phyloP scores from a whole-genome alignment of 345 rosid genomes.

The Rhodamnia rubescens region DNA sequence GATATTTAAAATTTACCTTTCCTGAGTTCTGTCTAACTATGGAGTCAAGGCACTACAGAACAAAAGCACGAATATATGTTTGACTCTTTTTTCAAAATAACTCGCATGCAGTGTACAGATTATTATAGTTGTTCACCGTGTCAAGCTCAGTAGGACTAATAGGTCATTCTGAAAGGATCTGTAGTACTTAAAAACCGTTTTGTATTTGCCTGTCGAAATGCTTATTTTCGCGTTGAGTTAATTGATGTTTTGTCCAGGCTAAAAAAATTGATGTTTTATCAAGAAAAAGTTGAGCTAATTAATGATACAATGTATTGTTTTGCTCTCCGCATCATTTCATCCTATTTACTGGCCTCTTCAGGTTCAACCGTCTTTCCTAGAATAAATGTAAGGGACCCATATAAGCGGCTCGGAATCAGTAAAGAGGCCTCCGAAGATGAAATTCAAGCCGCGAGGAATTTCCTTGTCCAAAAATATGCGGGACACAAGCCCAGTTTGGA shows the following conservation, averaged over 20 bases:
- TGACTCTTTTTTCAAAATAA: not conserved
- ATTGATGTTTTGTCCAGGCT: not conserved
- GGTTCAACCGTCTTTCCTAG: conserved; percentile 69
- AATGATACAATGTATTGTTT: not conserved
- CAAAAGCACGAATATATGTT: not conserved
- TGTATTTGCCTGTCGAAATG: not conserved
- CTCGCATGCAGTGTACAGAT: not conserved
- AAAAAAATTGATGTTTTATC: not conserved
- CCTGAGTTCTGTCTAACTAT: not conserved
- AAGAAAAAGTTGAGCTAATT: not conserved
- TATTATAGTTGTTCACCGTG: not conserved
- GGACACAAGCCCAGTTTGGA: conserved; percentile 90
- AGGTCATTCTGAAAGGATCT: not conserved
- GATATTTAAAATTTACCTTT: not conserved
- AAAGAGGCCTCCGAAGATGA: conserved; percentile 90
- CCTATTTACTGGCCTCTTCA: not conserved
- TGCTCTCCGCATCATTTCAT: not conserved
- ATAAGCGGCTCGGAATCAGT: conserved; percentile 90
- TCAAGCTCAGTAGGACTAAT: not conserved
- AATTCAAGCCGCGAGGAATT: conserved; percentile 86
- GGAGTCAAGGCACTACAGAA: not conserved
- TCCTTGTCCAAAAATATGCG: conserved; percentile 61
- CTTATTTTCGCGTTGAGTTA: not conserved
- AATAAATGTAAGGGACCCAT: conserved; percentile 69
- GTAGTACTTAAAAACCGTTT: not conserved